Evolutionary conservation across 352 stramenopile genomes (phyloP).

Genomic region (Phytophthora sansomeana): DNA sequence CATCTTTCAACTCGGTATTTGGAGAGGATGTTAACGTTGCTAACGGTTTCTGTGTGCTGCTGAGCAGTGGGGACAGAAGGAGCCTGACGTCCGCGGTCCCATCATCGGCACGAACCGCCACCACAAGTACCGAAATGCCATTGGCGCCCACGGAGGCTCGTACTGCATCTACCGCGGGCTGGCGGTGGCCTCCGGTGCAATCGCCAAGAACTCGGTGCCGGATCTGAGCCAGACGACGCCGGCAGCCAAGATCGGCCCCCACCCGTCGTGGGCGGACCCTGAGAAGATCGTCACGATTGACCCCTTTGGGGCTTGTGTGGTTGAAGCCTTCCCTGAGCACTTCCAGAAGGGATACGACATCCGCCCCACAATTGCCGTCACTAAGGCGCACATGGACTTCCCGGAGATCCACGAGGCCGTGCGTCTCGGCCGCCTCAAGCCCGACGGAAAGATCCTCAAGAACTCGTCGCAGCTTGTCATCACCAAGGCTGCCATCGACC

Average conservation of each 20-base stretch:
- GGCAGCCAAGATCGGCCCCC: constrained; percentile 97
- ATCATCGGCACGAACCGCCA: constrained; percentile 97
- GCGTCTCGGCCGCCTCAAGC: constrained; percentile 91
- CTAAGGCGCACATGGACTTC: constrained; percentile 98
- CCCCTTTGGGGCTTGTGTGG: constrained; percentile 79
- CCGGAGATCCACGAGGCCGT: constrained; percentile 98
- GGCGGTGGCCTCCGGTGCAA: constrained; percentile 87
- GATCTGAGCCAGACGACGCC: constrained; percentile 94
- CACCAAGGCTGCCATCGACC: constrained; percentile 98
- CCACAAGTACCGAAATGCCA: constrained; percentile 97
- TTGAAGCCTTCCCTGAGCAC: constrained; percentile 93
- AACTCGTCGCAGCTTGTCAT: constrained; percentile 92
- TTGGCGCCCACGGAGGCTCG: constrained; percentile 97
- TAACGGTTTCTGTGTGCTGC: constrained; percentile 1
- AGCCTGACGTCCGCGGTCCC: constrained; percentile 91
- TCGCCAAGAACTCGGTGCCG: constrained; percentile 69
- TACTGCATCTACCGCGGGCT: constrained; percentile 99
- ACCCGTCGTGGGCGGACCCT: constrained; percentile 95
- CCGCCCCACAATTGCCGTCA: constrained; percentile 97
- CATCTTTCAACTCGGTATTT: background rate
- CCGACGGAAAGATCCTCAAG: constrained; percentile 97
- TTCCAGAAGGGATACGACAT: constrained; percentile 99
- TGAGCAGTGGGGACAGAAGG: constrained; percentile 92
- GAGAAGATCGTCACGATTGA: constrained; percentile 94
- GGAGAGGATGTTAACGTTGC: constrained; percentile 7